A percentile compares a stretch with the other conserved stretches of the same genome.
These are phyloP conservation scores for Aureobasidium namibiae DNA, from an alignment of 2,329 filamentous ascomycete genomes.

Conservation along the genomic window DNA sequence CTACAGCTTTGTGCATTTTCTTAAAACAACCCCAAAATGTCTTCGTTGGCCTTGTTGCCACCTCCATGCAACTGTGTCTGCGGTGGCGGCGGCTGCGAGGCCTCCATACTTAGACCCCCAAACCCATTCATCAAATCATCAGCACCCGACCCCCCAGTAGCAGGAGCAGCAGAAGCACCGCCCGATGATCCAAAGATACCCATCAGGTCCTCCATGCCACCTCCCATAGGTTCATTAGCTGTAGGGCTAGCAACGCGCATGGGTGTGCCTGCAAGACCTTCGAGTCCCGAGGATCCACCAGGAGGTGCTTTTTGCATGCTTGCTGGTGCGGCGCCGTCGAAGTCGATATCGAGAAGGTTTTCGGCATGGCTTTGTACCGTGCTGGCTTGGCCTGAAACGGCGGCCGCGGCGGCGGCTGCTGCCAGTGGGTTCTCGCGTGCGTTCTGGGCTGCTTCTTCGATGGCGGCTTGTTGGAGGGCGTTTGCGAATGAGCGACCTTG, in stretches of 20 bases:
- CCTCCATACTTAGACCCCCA: constrained; percentile 67
- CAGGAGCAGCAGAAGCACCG: constrained; percentile 16
- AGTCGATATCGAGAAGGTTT: constrained; percentile 92
- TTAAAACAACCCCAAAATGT: constrained; percentile 15
- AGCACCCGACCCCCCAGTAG: constrained; percentile 26
- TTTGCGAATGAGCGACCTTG: constrained; percentile 91
- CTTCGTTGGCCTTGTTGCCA: constrained; percentile 41
- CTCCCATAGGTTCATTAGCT: constrained; percentile 30
- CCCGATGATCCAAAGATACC: constrained; percentile 52
- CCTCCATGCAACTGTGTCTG: constrained; percentile 49
- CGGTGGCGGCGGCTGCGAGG: constrained; percentile 55
- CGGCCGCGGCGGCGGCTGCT: constrained; percentile 65
- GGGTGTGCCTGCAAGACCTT: constrained; percentile 55
- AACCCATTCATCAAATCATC: constrained; percentile 73
- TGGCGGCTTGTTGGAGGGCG: constrained; percentile 87
- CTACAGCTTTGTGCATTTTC: no score
- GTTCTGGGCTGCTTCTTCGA: constrained; percentile 90
- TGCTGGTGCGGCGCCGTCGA: constrained; percentile 88
- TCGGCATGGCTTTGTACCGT: constrained; percentile 70
- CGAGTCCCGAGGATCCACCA: constrained; percentile 41
- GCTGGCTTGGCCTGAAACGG: constrained; percentile 41
- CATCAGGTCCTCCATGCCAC: constrained; percentile 73
- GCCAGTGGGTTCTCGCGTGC: constrained; percentile 91
- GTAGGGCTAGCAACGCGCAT: constrained; percentile 60
- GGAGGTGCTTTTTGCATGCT: constrained; percentile 60